Base-by-base conservation (phyloP, 2,329 filamentous ascomycete genomes). In the Sporothrix pallida region DNA sequence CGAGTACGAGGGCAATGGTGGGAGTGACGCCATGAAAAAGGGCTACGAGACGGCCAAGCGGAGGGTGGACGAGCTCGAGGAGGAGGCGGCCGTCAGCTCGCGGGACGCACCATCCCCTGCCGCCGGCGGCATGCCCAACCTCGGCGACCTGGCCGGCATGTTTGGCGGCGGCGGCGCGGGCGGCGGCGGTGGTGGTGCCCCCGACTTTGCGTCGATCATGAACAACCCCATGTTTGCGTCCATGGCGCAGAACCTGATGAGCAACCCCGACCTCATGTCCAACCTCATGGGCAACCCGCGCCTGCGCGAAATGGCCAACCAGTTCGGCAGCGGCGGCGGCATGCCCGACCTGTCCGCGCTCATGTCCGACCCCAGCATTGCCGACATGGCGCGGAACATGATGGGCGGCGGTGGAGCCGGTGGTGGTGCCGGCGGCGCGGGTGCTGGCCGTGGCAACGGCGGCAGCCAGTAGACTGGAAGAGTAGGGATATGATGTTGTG, bases 181-280 rank as follows among this genome's bases (percentile, higher is more conserved):
- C 23, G 90, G 88, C 5, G 91, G 88, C 23, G 90, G 85, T 8
- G 92, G 92, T 70, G 93, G 93, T 72, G 96, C 97, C 92, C 94
- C 95, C 13, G 95, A 98, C 82, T 86, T 99, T 31, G 84, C 89
- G 76, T 89, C 89, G 76, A 91, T 99, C 82, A 97, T 98, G 94
- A 94, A 87, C 86, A 99, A 98, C 86, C 96, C 96, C 73, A 98
- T 98, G 96, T 97, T 99, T 84, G 90, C 94, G 70, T 93, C 89
- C 84, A 98, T 98, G 94, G 96, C 96, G 4, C 94, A 98, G 86
- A 97, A 93, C 83, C 84, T 99, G 72, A 98, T 98, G 96, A 93
- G 90, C 84, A 98, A 99, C 84, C 96, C 96, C 0, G 93, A 97
- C 10, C 90, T 95, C 86, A 92, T 98, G 90, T 88, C 87, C 81